Evolutionary conservation across 108 stramenopile genomes (phyloP), one percentile per base, ranked within the genome.

Genomic region (Nitzschia putrida): DNA sequence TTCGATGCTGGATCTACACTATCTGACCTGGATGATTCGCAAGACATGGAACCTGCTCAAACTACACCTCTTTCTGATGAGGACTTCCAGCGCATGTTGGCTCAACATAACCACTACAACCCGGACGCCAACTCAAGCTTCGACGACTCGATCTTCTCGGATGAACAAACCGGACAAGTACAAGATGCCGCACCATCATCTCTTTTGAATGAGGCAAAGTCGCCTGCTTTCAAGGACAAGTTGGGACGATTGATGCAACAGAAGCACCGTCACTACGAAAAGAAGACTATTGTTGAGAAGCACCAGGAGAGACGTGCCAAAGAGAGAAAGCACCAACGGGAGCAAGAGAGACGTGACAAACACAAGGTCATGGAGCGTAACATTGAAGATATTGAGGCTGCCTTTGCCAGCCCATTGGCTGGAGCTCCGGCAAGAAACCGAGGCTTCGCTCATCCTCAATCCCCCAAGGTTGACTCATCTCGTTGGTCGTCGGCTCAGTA

Each of bases 331-430:
- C 64, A 53, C 1, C 0, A 53, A 16, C 63, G 76, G 20, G 76
- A 77, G 40, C 40, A 45, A 37, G 64, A 77, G 45, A 55, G 65
- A 44, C 22, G 61, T 23, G 76, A 77, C 26, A 61, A 63, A 41
- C 76, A 77, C 57, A 70, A 77, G 42, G 76, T 39, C 7, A 70
- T 77, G 69, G 68, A 70, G 40, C 61, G 64, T 7, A 57, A 70
- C 18, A 60, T 77, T 12, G 76, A 77, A 49, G 69, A 64, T 25
- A 50, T 77, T 14, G 76, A 77, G 41, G 63, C 64, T 4, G 64
- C 59, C 14, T 64, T 71, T 43, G 12, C 26, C 66, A 52, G 20
- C 59, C 16, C 58, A 26, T 37, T 40, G 16, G 38, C 16, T 3
- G n/a, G 58, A 13, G 58, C 16, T 10, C 26, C 58, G 13, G 16